phyloP scores from a whole-genome alignment of 2,329 filamentous ascomycete species.

The Dothideomycetes sp. region DNA sequence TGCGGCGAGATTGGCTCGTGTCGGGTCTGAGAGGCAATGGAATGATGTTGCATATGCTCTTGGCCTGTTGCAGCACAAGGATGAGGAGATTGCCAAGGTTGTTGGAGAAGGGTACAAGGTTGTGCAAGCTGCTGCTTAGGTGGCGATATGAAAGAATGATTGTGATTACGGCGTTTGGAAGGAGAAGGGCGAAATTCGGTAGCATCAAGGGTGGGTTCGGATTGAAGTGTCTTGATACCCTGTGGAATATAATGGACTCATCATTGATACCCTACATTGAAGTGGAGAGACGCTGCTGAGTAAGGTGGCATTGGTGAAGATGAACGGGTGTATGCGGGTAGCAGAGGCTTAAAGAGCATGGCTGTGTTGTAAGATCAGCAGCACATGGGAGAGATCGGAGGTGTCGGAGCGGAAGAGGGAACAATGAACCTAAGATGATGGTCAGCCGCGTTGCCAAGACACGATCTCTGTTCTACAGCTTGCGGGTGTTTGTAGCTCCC shows the following conservation, averaged over 20 bases:
- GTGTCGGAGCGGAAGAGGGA: not conserved
- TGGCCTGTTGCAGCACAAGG: constrained; percentile 82
- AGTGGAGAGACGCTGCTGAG: too few relatives aligned
- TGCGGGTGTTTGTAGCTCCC: not conserved
- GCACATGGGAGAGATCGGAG: not conserved
- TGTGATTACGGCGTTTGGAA: too few relatives aligned
- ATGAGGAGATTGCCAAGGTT: constrained; percentile 73
- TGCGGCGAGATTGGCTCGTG: constrained; percentile 71
- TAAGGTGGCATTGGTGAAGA: too few relatives aligned
- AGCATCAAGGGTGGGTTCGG: too few relatives aligned
- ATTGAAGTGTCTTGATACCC: too few relatives aligned
- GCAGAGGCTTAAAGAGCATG: too few relatives aligned
- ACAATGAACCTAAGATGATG: not conserved
- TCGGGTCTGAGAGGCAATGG: constrained; percentile 92
- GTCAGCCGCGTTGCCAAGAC: not conserved
- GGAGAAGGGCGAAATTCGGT: too few relatives aligned
- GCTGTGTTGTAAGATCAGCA: too few relatives aligned
- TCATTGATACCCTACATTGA: too few relatives aligned
- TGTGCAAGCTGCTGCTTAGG: constrained; percentile 30
- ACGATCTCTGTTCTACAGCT: not conserved
- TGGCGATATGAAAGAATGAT: too few relatives aligned
- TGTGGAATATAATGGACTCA: too few relatives aligned
- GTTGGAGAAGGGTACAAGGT: constrained; percentile 61
- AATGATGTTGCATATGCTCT: constrained; percentile 92
- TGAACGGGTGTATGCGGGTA: too few relatives aligned